Conservation (phyloP, 2,329 filamentous ascomycete species). For the Fusarium tjaetaba region DNA sequence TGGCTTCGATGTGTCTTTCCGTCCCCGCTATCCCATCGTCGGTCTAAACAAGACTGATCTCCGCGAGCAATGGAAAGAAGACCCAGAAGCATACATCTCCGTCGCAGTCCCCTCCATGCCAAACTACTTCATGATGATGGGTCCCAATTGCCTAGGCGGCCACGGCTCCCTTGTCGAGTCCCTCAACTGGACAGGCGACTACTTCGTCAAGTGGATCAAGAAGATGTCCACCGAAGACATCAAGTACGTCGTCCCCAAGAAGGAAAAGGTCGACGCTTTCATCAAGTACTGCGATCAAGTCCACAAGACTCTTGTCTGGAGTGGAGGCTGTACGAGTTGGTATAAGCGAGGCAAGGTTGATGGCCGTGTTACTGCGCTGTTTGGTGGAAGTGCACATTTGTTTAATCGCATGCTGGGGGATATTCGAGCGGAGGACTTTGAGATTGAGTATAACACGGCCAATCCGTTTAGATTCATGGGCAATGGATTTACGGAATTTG, state of each 20-base stretch:
- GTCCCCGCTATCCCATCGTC: slow-evolving; percentile 60
- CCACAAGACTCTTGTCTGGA: slow-evolving; percentile 39
- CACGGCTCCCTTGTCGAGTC: slow-evolving; percentile 39
- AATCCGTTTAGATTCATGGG: slow-evolving; percentile 40
- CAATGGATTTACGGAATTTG: slow-evolving; percentile 36
- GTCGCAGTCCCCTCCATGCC: slow-evolving; percentile 45
- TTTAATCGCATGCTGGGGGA: slow-evolving; percentile 37
- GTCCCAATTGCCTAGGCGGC: slow-evolving; percentile 35
- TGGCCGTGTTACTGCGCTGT: slow-evolving; percentile 33
- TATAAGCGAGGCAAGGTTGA: slow-evolving; percentile 33
- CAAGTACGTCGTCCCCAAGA: slow-evolving; percentile 32
- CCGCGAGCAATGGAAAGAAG: slow-evolving; percentile 61
- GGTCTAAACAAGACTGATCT: slow-evolving; percentile 59
- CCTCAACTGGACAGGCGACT: slow-evolving; percentile 40
- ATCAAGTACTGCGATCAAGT: slow-evolving; percentile 35
- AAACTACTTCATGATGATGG: slow-evolving; percentile 47
- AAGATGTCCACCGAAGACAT: slow-evolving; percentile 39
- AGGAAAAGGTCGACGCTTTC: slow-evolving; percentile 38
- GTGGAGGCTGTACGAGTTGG: slow-evolving; percentile 35
- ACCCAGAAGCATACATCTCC: slow-evolving; percentile 45
- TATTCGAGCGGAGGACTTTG: slow-evolving; percentile 36
- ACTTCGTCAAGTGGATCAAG: slow-evolving; percentile 40
- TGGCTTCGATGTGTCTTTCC: slow-evolving; percentile 64
- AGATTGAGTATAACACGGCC: slow-evolving; percentile 30
- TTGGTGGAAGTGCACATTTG: slow-evolving; percentile 36